These are phyloP conservation scores for Aspergillus ellipticus DNA, from an alignment of 495 filamentous ascomycete genomes.

Conservation along the genomic window DNA sequence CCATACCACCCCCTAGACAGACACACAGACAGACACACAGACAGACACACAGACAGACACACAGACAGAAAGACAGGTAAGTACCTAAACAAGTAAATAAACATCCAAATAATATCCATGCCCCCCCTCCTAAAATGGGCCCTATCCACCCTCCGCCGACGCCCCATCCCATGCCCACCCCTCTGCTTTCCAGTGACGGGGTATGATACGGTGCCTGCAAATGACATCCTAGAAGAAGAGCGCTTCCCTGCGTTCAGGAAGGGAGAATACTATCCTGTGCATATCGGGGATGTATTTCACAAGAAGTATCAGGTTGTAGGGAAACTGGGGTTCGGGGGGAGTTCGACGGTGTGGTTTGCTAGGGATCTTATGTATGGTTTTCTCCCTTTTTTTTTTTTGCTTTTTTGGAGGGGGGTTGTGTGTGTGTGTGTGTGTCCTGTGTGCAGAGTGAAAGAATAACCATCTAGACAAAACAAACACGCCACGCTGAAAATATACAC, in stretches of 20 bases:
- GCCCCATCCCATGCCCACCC: constrained; percentile 15
- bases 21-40: too few relatives aligned
- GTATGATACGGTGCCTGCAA: constrained; percentile 17
- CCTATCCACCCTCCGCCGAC: constrained; percentile 8
- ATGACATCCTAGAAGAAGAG: constrained; percentile 44
- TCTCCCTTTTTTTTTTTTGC: too few relatives aligned
- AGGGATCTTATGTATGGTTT: too few relatives aligned
- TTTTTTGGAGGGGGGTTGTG: too few relatives aligned
- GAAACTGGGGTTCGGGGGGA: constrained; percentile 54
- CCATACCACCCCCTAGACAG: too few relatives aligned
- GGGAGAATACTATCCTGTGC: constrained; percentile 48
- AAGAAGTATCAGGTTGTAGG: constrained; percentile 53
- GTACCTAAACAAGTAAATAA: too few relatives aligned
- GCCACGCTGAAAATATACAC: constrained; percentile 43
- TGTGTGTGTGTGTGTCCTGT: too few relatives aligned
- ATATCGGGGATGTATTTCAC: constrained; percentile 47
- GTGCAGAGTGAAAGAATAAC: too few relatives aligned
- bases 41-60: too few relatives aligned
- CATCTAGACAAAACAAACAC: too few relatives aligned
- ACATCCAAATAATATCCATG: neutral
- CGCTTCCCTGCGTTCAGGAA: constrained; percentile 36
- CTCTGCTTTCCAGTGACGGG: constrained; percentile 22
- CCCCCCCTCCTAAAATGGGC: constrained; percentile 2
- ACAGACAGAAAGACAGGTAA: too few relatives aligned
- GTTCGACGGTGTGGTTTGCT: constrained; percentile 54